Conservation (phyloP, 2,329 filamentous ascomycete species). For the Aspergillus fijiensis region DNA sequence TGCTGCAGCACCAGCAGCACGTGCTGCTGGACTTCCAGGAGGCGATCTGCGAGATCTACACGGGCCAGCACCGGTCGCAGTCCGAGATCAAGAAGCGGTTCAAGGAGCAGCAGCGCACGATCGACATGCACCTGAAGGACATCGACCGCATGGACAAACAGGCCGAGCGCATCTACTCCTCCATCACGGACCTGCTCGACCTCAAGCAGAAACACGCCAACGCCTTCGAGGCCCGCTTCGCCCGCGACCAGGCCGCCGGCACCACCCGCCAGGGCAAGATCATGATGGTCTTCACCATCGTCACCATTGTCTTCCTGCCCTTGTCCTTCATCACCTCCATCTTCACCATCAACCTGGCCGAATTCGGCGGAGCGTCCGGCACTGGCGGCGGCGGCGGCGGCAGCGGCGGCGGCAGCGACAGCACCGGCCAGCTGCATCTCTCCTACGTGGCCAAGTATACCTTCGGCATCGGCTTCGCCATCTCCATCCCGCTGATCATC, state of each 20-base stretch:
- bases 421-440: slow-evolving; percentile 42
- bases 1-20: slow-evolving; percentile 41
- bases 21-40: slow-evolving; percentile 38
- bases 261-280: slow-evolving; percentile 59
- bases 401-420: slow-evolving; percentile 5
- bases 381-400: no score
- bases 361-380: slow-evolving; percentile 35
- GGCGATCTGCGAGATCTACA: slow-evolving; percentile 36
- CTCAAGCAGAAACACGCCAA: slow-evolving; percentile 70
- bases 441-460: slow-evolving; percentile 57
- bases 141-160: slow-evolving; percentile 65
- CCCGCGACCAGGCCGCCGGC: slow-evolving; percentile 58
- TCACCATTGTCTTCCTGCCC: slow-evolving; percentile 59
- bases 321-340: slow-evolving; percentile 57
- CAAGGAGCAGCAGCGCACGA: slow-evolving; percentile 57
- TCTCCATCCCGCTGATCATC: slow-evolving; percentile 52
- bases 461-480: slow-evolving; percentile 56
- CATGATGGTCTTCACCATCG: slow-evolving; percentile 60
- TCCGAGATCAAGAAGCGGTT: slow-evolving; percentile 55
- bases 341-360: slow-evolving; percentile 55
- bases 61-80: slow-evolving; percentile 38
- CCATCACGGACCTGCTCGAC: slow-evolving; percentile 63
- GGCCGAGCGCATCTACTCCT: slow-evolving; percentile 59
- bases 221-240: slow-evolving; percentile 62
- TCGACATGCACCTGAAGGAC: slow-evolving; percentile 60